These are phyloP conservation scores for Suhomyces atakaporum DNA, from an alignment of 1,139 yeast species.

Conservation along the genomic window DNA sequence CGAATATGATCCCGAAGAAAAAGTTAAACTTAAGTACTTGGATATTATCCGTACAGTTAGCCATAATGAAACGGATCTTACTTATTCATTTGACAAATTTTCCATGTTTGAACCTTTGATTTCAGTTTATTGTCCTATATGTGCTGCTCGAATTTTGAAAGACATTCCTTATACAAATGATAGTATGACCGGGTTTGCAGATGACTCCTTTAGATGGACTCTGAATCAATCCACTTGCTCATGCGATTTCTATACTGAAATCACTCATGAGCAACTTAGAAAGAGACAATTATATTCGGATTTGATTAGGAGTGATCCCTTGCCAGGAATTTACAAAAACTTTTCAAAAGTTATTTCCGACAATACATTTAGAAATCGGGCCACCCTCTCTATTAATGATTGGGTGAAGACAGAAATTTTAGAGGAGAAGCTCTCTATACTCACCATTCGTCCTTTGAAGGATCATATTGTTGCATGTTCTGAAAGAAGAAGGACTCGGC, in stretches of 20 bases:
- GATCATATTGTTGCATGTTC: not conserved
- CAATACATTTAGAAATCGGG: constrained; percentile 4
- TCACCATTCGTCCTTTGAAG: not conserved
- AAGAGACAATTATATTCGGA: constrained; percentile 28
- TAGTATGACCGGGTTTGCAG: constrained; percentile 25
- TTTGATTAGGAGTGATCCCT: constrained; percentile 7
- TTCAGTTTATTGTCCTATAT: constrained; percentile 23
- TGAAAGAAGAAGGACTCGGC: constrained; percentile 1
- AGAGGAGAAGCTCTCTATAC: not conserved
- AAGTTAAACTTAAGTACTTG: constrained; percentile 7
- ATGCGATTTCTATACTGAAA: constrained; percentile 6
- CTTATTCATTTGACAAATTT: constrained; percentile 4
- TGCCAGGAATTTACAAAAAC: constrained; percentile 19
- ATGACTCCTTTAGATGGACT: constrained; percentile 16
- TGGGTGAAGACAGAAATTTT: constrained; percentile 5
- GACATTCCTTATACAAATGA: constrained; percentile 20
- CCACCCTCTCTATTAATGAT: constrained; percentile 7
- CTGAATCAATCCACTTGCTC: constrained; percentile 8
- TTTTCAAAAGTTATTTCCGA: constrained; percentile 14
- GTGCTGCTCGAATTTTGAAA: constrained; percentile 14
- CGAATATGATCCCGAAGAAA: constrained; percentile 19
- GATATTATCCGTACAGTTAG: constrained; percentile 10
- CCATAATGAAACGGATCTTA: constrained; percentile 2
- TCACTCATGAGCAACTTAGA: constrained; percentile 23
- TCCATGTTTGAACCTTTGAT: constrained; percentile 11